A percentile compares a stretch with the other conserved stretches of the same genome.
Conservation (phyloP, 208 protist genomes). For the Phytomonas serpens region DNA sequence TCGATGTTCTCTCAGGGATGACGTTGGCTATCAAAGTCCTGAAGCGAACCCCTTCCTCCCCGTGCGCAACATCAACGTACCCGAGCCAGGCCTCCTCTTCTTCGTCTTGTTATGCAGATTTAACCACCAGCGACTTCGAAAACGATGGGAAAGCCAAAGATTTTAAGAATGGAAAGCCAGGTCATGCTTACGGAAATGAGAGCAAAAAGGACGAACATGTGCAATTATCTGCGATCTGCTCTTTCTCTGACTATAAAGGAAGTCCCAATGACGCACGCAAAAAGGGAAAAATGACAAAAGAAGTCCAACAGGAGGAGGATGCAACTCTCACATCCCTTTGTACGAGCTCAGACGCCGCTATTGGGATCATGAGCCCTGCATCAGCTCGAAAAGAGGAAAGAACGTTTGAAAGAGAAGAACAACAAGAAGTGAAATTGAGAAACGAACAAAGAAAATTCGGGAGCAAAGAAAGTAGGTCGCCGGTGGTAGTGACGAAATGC, state of each 20-base stretch:
- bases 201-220: background rate
- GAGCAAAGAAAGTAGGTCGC: background rate
- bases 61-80: background rate
- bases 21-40: conserved; percentile 73
- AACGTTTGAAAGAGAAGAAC: conserved; percentile 1
- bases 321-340: background rate
- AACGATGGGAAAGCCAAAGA: background rate
- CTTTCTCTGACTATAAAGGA: background rate
- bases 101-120: background rate
- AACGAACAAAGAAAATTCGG: background rate
- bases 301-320: background rate
- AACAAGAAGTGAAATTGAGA: background rate
- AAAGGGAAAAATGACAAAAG: background rate
- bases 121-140: background rate
- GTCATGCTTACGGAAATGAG: background rate
- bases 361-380: background rate
- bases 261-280: background rate
- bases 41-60: conserved; percentile 16
- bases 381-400: background rate
- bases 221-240: background rate
- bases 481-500: background rate
- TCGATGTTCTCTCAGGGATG: conserved; percentile 42
- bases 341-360: background rate
- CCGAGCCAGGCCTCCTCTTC: background rate
- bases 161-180: background rate